Base-by-base conservation (phyloP, 352 stramenopile species). In the Globisporangium camurandrum region DNA sequence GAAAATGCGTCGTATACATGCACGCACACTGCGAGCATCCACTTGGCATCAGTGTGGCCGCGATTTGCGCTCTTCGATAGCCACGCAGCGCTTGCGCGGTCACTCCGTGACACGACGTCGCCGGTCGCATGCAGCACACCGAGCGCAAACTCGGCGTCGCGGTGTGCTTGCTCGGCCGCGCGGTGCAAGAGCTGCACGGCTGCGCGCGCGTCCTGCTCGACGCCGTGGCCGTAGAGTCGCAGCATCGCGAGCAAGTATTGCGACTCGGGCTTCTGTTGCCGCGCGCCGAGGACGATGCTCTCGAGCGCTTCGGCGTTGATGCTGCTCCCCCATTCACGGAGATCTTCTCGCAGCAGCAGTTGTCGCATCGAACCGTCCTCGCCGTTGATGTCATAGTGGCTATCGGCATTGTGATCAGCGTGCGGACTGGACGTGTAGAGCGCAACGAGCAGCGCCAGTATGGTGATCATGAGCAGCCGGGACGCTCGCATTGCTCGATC, bases 221-320 rank as follows among this genome's bases (percentile, higher is more conserved):
- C 55, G 10, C 71, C 69, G 46, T 75, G 66, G 39, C 71, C 69
- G 56, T 83, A 83, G 50, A 76, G 58, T 27, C 71, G 70, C 46
- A 78, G 59, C 56, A 83, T 65, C 10, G 68, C 71, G 19, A 69
- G 48, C 42, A 83, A 31, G 33, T 83, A 83, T n/a, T 77, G 51
- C 10, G 71, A 64, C 48, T 79, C 69, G 19, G 69, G 49, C 34
- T 71, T 46, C 12, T 63, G 61, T 2, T 67, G 55, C 33, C 68
- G 64, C 23, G 60, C 69, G 9, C 64, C 69, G 20, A 64, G 31
- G 26, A 70, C 46, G 31, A 80, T 67, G 17, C 49, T 57, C 31
- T 67, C 56, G 45, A 69, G 67, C 12, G 69, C 46, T 3, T 41
- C 52, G 22, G 51, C 43, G 47, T 73, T 57, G n/a, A 76, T 39